Base-by-base conservation (phyloP, 768 basidiomycete genomes). In the Auricularia heimuer region DNA sequence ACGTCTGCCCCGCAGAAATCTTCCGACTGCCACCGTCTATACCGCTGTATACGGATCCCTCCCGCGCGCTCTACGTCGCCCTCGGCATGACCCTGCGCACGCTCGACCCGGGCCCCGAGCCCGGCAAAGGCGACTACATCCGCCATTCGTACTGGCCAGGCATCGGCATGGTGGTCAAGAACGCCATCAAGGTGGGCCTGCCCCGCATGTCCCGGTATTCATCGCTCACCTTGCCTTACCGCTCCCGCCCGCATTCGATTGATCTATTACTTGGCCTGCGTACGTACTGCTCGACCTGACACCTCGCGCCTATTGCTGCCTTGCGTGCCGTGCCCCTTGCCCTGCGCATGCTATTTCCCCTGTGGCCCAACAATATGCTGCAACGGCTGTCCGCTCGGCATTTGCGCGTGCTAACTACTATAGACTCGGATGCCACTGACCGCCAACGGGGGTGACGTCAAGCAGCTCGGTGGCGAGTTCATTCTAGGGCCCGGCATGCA, bases 381-480 rank as follows among this genome's bases (percentile, higher is more conserved):
- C 21, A 10, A 51, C 16, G 11, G 18, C 6, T 21, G 7, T 51
- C 18, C 16, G 11, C 47, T 51, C 21, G 47, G 47, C 39, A 42
- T 14, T 7, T 14, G 39, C 39, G 39, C 39, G 39, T 14, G 12
- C 39, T 42, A 42, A 42, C 56, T 60, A 10, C 4, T 34, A 42
- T 42, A 24, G 8, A 74, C 71, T 44, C 67, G 72, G 33, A 88
- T 95, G 87, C 90, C 91, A 0, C 78, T 92, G 14, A 90, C 89
- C 85, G 87, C 87, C 76, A 84, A 83, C 66, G 88, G 87, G 2
- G 92, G 92, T 0, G 86, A 93, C 70, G 73, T 86, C 54, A 75
- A 81, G 51, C 92, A 95, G 74, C 79, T 96, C 21, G 94, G 94
- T 10, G 95, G 94, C 29, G 95, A 98, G 77, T 95, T 96, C 71